Evolutionary conservation across 441 rosid genomes (phyloP).

Genomic region (Adansonia madagascariensis): DNA sequence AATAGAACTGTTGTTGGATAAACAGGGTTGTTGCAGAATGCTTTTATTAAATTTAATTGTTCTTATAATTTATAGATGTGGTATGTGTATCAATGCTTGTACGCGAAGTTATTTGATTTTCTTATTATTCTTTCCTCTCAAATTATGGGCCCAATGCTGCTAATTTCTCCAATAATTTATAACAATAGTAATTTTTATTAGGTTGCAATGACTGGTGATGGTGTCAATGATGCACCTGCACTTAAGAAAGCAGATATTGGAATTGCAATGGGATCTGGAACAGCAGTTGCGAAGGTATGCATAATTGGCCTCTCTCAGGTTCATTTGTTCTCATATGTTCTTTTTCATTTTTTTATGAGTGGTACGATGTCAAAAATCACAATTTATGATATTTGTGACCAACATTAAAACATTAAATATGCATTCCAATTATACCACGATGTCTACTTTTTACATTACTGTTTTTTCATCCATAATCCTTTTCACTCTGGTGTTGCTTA

Average conservation of each 20-base stretch:
- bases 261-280: constrained; percentile 99
- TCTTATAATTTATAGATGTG: not conserved
- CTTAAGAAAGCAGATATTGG: constrained; percentile 97
- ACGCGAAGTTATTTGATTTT: not conserved
- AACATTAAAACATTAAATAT: not conserved
- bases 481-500: constrained; percentile 6
- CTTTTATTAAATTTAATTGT: not conserved
- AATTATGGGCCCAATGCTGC: not conserved
- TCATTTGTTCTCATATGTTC: not conserved
- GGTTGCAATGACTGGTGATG: constrained; percentile 99
- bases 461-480: not conserved
- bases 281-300: constrained; percentile 97
- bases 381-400: not conserved
- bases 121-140: not conserved
- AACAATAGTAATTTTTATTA: constrained; percentile 33
- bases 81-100: not conserved
- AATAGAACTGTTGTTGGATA: not conserved
- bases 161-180: constrained; percentile 16
- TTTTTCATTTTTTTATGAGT: not conserved
- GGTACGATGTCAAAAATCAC: constrained; percentile 8
- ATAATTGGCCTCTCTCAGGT: not conserved
- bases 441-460: not conserved
- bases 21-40: not conserved
- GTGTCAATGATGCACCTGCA: constrained; percentile 99
- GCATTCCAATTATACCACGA: constrained; percentile 8